These are phyloP conservation scores for Pseudogymnoascus sp. DNA, from an alignment of 2,329 filamentous ascomycete species.

Conservation along the genomic window DNA sequence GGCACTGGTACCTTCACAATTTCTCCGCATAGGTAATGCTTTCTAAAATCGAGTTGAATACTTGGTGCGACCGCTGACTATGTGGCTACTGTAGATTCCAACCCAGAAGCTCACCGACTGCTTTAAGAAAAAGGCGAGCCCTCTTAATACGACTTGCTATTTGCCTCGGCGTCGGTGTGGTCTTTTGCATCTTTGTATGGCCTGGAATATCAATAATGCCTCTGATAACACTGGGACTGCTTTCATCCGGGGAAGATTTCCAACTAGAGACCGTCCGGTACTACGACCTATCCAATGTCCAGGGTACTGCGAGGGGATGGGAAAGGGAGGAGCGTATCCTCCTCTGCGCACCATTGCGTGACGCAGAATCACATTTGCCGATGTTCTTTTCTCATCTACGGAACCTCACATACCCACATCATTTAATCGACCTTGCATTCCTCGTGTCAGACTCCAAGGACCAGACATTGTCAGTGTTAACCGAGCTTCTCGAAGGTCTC, in stretches of 20 bases:
- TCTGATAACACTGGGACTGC: slow-evolving; percentile 60
- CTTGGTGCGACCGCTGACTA: background rate
- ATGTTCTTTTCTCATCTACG: slow-evolving; percentile 99
- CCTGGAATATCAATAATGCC: slow-evolving; percentile 56
- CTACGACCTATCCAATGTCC: slow-evolving; percentile 87
- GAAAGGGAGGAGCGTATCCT: slow-evolving; percentile 92
- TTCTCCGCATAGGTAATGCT: slow-evolving; percentile 72
- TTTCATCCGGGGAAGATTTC: slow-evolving; percentile 59
- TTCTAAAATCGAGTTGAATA: slow-evolving; percentile 11
- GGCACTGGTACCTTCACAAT: slow-evolving; percentile 71
- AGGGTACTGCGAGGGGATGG: slow-evolving; percentile 89
- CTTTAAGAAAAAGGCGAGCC: slow-evolving; percentile 64
- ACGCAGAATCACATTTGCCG: slow-evolving; percentile 81
- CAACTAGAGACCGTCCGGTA: slow-evolving; percentile 94
- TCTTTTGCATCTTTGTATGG: slow-evolving; percentile 71
- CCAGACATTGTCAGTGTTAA: slow-evolving; percentile 69
- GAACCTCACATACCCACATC: slow-evolving; percentile 95
- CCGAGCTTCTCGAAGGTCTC: slow-evolving; percentile 65
- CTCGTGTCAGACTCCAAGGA: slow-evolving; percentile 97
- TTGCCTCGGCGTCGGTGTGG: slow-evolving; percentile 48
- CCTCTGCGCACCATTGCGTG: slow-evolving; percentile 86
- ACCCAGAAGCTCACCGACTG: slow-evolving; percentile 66
- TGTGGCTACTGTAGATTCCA: slow-evolving; percentile 57
- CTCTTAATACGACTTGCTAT: slow-evolving; percentile 62
- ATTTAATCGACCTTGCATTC: slow-evolving; percentile 92